Conservation (phyloP, 345 rosid genomes). For the Acer campestre region DNA sequence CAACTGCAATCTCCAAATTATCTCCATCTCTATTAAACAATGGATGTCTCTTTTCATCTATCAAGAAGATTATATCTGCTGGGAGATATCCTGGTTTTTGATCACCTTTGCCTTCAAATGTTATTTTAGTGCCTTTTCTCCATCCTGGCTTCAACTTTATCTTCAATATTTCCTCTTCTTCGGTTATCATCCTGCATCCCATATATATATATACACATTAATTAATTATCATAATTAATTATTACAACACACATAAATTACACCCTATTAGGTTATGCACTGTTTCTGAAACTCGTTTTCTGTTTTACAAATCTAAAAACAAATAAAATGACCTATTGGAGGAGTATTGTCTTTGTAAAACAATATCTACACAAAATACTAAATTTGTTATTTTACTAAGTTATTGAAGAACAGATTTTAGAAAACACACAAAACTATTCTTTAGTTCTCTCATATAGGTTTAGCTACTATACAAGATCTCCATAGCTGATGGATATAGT, state of each 20-base stretch:
- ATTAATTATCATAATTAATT: neutral
- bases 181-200: constrained; percentile 46
- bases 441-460: too few species aligned
- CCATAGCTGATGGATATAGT: too few species aligned
- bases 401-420: too few species aligned
- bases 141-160: constrained; percentile 85
- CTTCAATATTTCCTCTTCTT: constrained; percentile 67
- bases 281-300: too few species aligned
- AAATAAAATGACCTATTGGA: too few species aligned
- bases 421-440: too few species aligned
- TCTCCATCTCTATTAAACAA: constrained; percentile 64
- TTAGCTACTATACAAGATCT: too few species aligned
- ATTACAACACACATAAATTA: neutral
- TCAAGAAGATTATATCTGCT: constrained; percentile 57
- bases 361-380: too few species aligned
- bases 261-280: neutral
- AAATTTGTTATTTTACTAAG: too few species aligned
- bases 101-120: constrained; percentile 86
- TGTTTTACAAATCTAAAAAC: neutral
- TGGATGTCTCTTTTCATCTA: constrained; percentile 66
- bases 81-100: constrained; percentile 77
- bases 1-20: constrained; percentile 64
- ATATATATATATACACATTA: too few species aligned
- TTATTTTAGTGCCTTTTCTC: constrained; percentile 83
- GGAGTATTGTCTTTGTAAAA: neutral